A percentile compares a stretch with the other conserved stretches of the same genome.
Conservation (phyloP, 768 basidiomycete species). For the Termitomyces sp. region DNA sequence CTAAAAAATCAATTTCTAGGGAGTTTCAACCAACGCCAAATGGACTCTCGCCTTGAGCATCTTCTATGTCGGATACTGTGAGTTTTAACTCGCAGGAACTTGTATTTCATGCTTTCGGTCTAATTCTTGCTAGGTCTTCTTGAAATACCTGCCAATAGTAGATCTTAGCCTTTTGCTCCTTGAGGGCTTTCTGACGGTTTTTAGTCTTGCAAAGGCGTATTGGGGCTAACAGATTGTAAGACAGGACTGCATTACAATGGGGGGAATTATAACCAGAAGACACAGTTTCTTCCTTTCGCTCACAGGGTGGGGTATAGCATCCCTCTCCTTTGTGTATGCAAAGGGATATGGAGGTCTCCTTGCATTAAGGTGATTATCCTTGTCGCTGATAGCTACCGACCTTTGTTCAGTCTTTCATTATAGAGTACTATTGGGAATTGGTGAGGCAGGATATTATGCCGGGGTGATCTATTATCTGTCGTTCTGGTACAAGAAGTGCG, state of each 20-base stretch:
- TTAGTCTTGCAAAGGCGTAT: conserved; percentile 50
- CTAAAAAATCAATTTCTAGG: conserved; percentile 21
- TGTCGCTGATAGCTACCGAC: not conserved
- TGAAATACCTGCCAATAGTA: conserved; percentile 54
- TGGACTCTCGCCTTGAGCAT: conserved; percentile 55
- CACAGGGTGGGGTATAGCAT: conserved; percentile 46
- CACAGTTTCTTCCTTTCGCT: conserved; percentile 49
- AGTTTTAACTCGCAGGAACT: conserved; percentile 3
- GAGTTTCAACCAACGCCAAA: conserved; percentile 44
- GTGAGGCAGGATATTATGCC: conserved; percentile 55
- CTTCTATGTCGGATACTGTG: conserved; percentile 58
- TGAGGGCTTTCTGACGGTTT: not conserved
- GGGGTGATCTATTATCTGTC: conserved; percentile 59
- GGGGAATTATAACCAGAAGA: not conserved
- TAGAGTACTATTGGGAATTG: conserved; percentile 52
- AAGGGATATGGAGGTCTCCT: conserved; percentile 47
- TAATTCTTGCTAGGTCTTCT: conserved; percentile 28
- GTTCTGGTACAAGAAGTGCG: conserved; percentile 48
- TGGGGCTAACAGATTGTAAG: conserved; percentile 53
- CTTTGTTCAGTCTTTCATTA: not conserved
- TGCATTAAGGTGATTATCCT: conserved; percentile 32
- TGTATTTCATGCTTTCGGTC: not conserved
- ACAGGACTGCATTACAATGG: not conserved
- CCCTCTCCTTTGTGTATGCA: conserved; percentile 48
- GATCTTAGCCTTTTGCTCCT: not conserved